Evolutionary conservation across 208 protist species (phyloP), one percentile per base, ranked within the genome.

Genomic region (Borovskyia barvae): DNA sequence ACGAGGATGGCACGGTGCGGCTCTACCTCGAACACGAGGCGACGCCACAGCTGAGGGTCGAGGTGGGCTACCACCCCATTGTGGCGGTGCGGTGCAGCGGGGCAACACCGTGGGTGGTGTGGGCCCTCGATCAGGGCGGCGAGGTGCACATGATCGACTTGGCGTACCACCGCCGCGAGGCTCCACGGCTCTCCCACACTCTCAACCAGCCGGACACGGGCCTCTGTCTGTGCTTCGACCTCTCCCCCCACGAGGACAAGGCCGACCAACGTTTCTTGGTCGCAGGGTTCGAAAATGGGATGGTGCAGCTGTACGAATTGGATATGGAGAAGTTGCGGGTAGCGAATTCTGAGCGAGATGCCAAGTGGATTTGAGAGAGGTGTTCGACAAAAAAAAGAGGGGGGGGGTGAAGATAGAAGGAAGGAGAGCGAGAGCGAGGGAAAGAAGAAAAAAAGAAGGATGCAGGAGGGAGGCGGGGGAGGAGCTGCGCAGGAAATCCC

Each of bases 1-100:
- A 91, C 72, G 82, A 79, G 43, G 84, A 94, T 62, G 87, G 87
- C 51, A 84, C 73, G 20, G 51, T 94, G 36, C 81, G 87, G 3
- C 51, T 91, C 15, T 94, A 76, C 53, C 66, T 85, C 1, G 67
- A 75, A 19, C 67, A 68, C 25, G 72, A 86, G 33, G 54, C 49
- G n/a, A 48, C 47, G 8, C 87, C 87, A 28, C 71, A 90, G 68
- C 67, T 90, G 36, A 87, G 67, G 32, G 79, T 94, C 19, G 63
- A 80, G 24, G 42, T 91, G 20, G 56, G 75, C 42, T 35, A 40
- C 22, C 32, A 57, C 15, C 55, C 71, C 52, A 80, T 94, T 37
- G 47, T 56, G 1, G 71, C 82, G 3, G 68, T 94, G 45, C 69
- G 82, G 2, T 79, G 61, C 55, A 80, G 72, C 55, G 58, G 55